A percentile compares a stretch with the other conserved stretches of the same genome.
These are phyloP conservation scores for Suhomyces yuchorum DNA, from an alignment of 1,139 yeast species.

Conservation along the genomic window DNA sequence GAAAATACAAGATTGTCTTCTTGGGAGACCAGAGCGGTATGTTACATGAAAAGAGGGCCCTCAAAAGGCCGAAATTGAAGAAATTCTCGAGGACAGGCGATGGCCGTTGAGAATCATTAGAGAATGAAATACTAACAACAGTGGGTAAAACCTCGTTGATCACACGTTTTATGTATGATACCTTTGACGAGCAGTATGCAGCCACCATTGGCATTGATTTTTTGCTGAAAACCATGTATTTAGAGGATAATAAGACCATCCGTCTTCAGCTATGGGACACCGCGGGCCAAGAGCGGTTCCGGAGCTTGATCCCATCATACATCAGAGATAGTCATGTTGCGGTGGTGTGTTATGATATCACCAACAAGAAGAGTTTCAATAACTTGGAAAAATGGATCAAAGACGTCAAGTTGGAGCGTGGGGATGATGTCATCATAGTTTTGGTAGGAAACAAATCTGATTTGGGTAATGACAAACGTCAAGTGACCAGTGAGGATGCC, in stretches of 20 bases:
- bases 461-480: constrained; percentile 54
- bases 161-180: constrained; percentile 96
- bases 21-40: constrained; percentile 92
- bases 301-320: constrained; percentile 73
- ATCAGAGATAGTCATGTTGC: constrained; percentile 98
- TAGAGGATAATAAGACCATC: constrained; percentile 58
- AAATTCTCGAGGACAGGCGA: background rate
- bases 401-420: constrained; percentile 70
- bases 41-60: constrained; percentile 22
- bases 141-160: constrained; percentile 95
- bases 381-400: constrained; percentile 56
- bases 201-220: constrained; percentile 98
- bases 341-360: constrained; percentile 90
- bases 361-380: constrained; percentile 81
- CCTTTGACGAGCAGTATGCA: constrained; percentile 93
- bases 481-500: constrained; percentile 68
- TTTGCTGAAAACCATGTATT: constrained; percentile 71
- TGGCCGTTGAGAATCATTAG: background rate
- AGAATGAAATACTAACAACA: constrained; percentile 23
- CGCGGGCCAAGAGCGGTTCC: constrained; percentile 65
- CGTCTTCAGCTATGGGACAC: constrained; percentile 59
- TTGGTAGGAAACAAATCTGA: constrained; percentile 83
- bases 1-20: constrained; percentile 88
- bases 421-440: constrained; percentile 67
- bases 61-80: background rate